Evolutionary conservation across 2,329 filamentous ascomycete species (phyloP), one percentile per base, ranked within the genome.

Genomic region (Penicillium rolfsii): DNA sequence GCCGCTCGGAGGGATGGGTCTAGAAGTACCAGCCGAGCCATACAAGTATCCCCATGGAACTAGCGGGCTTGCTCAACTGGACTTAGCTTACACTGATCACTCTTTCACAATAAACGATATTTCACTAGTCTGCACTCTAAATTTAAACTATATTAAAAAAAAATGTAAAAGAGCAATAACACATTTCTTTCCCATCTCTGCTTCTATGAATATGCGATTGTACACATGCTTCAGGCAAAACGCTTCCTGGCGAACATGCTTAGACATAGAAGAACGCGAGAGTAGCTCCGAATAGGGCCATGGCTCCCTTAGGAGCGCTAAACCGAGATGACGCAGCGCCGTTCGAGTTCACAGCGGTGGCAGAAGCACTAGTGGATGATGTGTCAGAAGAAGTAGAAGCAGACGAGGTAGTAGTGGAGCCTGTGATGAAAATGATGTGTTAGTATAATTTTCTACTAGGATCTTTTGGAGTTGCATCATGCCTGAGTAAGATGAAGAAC

Each of bases 401-500:
- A 6, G 45, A 48, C 0, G 26, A 26, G 45, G 45, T 12, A 11
- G 41, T 46, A 11, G 24, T 48, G 45, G 24, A 30, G 45, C 45
- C 45, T 48, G 14, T 16, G 26, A 48, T 30, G 41, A 26, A 26
- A n/a, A 48, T 12, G 43, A 24, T 48, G 26, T 48, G 30, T 48
- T 48, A 48, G 58, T 60, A 60, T 53, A 11, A 14, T 35, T 2
- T 4, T 24, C n/a, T 52, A 49, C 12, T 33, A 58, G 22, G 1
- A 53, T 49, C 43, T 14, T 43, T 33, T 7, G 58, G 48, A 53
- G 58, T 36, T 58, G 55, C 48, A 53, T 60, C 58, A 57, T 60
- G 58, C 58, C 58, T 60, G 55, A 60, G 33, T 46, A 49, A 49
- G 54, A 60, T 30, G 33, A 49, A 53, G 55, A 16, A 41, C 41